Conservation (phyloP, 257 asterid genomes). For the Solanum tarapatanum region DNA sequence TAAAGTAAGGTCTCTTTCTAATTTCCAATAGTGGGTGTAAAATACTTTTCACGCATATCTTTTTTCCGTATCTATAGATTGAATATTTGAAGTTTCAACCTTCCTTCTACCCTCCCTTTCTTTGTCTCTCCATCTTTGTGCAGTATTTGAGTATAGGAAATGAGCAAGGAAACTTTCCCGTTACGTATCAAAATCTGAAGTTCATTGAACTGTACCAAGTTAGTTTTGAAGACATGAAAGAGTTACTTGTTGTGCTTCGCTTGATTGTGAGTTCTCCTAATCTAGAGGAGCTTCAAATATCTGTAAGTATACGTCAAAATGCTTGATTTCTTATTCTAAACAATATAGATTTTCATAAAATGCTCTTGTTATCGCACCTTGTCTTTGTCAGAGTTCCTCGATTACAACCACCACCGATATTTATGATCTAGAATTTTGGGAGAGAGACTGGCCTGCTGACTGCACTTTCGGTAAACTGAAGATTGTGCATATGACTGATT, state of each 20-base stretch:
- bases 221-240: constrained; percentile 69
- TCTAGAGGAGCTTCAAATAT: constrained; percentile 55
- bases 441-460: constrained; percentile 13
- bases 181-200: constrained; percentile 42
- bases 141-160: constrained; percentile 71
- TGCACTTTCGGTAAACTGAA: constrained; percentile 28
- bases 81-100: neutral
- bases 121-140: neutral
- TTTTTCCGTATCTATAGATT: neutral
- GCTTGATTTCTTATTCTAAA: neutral
- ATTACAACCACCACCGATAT: constrained; percentile 11
- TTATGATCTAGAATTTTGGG: constrained; percentile 45
- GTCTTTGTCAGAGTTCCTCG: constrained; percentile 43
- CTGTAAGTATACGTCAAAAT: constrained; percentile 33
- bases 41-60: neutral
- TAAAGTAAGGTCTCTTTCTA: constrained; percentile 33
- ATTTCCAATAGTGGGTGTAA: neutral
- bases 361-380: neutral
- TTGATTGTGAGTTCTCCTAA: constrained; percentile 64
- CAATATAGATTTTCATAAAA: neutral
- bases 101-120: neutral
- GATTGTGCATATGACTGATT: constrained; percentile 48
- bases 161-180: constrained; percentile 22
- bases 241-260: constrained; percentile 61
- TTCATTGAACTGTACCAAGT: constrained; percentile 71